Percentiles rank a stretch among this genome's conserved stretches.
These are phyloP conservation scores for Alternaria dauci DNA, from an alignment of 2,329 filamentous ascomycete genomes.

Conservation along the genomic window DNA sequence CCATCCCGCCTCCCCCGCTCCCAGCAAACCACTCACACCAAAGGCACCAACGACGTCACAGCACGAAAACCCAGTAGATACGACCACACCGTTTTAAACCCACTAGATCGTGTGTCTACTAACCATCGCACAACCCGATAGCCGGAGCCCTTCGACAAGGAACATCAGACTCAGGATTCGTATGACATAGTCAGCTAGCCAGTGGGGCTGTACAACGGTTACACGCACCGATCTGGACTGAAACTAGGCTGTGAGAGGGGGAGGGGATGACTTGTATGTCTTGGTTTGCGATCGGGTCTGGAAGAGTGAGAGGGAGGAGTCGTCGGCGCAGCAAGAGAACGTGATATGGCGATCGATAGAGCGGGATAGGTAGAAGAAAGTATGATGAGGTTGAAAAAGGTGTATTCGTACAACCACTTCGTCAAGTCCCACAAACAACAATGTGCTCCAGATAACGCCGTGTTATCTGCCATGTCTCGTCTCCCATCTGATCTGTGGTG, in stretches of 20 bases:
- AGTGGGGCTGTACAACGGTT: not conserved
- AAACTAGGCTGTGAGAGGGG: not conserved
- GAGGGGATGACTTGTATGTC: not conserved
- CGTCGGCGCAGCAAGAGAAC: not conserved
- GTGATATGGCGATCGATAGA: not conserved
- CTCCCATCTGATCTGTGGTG: slow-evolving; percentile 1
- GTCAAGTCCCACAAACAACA: not conserved
- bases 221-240: not conserved
- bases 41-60: slow-evolving; percentile 22
- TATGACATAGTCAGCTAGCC: slow-evolving; percentile 18
- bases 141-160: not conserved
- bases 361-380: not conserved
- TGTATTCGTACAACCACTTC: not conserved
- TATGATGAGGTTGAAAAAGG: not conserved
- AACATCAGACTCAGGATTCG: not conserved
- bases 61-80: slow-evolving; percentile 8
- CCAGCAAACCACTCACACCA: not conserved
- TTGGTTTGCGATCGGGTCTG: not conserved
- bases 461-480: not conserved
- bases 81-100: slow-evolving; percentile 11
- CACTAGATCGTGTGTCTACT: slow-evolving; percentile 13
- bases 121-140: slow-evolving; percentile 6
- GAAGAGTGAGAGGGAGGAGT: too few relatives aligned
- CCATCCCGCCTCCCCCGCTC: not conserved
- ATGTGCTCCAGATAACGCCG: not conserved